phyloP scores from a whole-genome alignment of 108 stramenopile genomes.

The Stephanodiscus minutulus region DNA sequence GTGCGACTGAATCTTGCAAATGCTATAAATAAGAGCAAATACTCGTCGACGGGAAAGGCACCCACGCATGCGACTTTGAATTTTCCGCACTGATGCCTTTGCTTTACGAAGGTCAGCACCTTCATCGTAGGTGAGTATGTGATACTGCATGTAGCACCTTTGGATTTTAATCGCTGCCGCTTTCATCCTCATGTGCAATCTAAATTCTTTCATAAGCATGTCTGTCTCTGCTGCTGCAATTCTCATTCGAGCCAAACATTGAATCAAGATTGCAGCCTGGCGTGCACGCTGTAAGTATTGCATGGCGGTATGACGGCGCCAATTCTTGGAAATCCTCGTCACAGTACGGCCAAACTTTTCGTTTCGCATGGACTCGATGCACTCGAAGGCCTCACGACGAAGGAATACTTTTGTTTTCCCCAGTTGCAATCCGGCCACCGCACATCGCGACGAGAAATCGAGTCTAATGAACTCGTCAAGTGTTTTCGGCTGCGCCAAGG shows the following conservation, averaged over 20 bases:
- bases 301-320: slow-evolving; percentile 37
- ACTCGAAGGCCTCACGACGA: slow-evolving; percentile 67
- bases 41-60: slow-evolving; percentile 39
- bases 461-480: slow-evolving; percentile 45
- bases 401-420: slow-evolving; percentile 82
- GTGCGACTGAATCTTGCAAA: slow-evolving; percentile 34
- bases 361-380: slow-evolving; percentile 55
- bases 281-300: slow-evolving; percentile 13
- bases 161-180: slow-evolving; percentile 44
- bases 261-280: slow-evolving; percentile 30
- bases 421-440: slow-evolving; percentile 64
- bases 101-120: slow-evolving; percentile 35
- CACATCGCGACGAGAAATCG: slow-evolving; percentile 54
- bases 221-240: slow-evolving; percentile 28
- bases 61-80: slow-evolving; percentile 45
- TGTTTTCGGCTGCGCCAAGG: slow-evolving; percentile 43
- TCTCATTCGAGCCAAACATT: slow-evolving; percentile 30
- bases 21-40: slow-evolving; percentile 16
- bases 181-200: slow-evolving; percentile 30
- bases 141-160: slow-evolving; percentile 35
- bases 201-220: slow-evolving; percentile 38
- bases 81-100: slow-evolving; percentile 30
- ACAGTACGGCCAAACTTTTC: slow-evolving; percentile 50
- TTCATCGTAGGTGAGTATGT: slow-evolving; percentile 24
- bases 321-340: slow-evolving; percentile 41